Evolutionary conservation across 768 basidiomycete species (phyloP), one percentile per base, ranked within the genome.

Genomic region (Obba rivulosa): DNA sequence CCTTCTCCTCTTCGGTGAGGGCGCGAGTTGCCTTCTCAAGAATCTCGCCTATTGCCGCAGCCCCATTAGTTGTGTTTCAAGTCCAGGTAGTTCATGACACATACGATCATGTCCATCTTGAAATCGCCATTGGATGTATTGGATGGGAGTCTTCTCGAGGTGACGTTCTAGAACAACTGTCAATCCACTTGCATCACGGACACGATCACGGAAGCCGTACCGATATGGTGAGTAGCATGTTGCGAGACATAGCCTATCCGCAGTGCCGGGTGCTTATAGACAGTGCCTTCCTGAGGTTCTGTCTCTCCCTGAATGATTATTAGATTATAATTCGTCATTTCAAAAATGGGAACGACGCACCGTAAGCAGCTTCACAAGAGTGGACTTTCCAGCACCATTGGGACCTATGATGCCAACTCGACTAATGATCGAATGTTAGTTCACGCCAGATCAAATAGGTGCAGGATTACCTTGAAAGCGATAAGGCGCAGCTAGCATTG

Each of bases 101-200:
- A 56, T 65, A 88, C 92, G 87, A 76, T 98, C 94, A 68, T 95
- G 88, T 42, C 94, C 95, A 66, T 96, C 94, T 65, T 97, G 94
- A 81, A 93, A 98, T 58, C 94, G 87, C 94, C 94, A 98, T 71
- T 96, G 92, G 59, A 97, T 96, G 63, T 98, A 98, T 46, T 85
- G 87, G 51, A 94, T 89, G 21, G 95, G 91, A 4, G 93, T 95
- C 73, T 98, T 96, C 69, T 95, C 92, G 38, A 98, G 66, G 71
- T 98, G 94, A 58, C 81, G 85, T 65, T 95, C 91, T 87, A 63
- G 52, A 20, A 31, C 48, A 50, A 20, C 38, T 42, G 49, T 68
- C 41, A 64, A 52, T n/a, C 43, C 41, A n/a, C 17, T 38, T 34
- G 20, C 23, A 25, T 22, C 18, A 34, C 16, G n/a, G 40, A 36